Evolutionary conservation across 2,329 filamentous ascomycete species (phyloP).

Genomic region (Amphichorda felina): DNA sequence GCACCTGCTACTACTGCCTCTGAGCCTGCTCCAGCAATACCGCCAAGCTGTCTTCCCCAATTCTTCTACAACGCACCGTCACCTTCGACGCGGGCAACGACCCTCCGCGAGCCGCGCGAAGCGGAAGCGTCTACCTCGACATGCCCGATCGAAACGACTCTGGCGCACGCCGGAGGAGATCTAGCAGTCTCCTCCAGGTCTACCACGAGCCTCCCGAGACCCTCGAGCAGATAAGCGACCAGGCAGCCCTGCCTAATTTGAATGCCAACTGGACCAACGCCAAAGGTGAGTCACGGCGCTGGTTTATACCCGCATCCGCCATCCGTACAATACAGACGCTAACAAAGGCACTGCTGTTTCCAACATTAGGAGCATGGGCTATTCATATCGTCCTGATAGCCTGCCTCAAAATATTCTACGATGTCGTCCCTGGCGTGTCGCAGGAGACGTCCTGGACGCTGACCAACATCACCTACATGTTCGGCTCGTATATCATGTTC

Average conservation of each 20-base stretch:
- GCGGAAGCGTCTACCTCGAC: constrained; percentile 29
- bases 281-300: constrained; percentile 78
- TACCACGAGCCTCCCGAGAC: constrained; percentile 96
- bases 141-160: constrained; percentile 47
- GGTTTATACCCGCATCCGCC: background rate
- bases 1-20: no score
- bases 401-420: constrained; percentile 89
- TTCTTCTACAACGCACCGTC: constrained; percentile 79
- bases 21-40: constrained; percentile 40
- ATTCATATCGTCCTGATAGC: constrained; percentile 93
- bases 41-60: constrained; percentile 91
- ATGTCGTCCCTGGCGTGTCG: constrained; percentile 89
- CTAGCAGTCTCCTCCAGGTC: constrained; percentile 84
- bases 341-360: no score
- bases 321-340: no score
- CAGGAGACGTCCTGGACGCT: constrained; percentile 98
- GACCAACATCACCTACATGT: constrained; percentile 98
- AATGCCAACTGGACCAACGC: constrained; percentile 99
- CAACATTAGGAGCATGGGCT: constrained; percentile 76
- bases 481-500: constrained; percentile 98
- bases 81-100: constrained; percentile 69
- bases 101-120: constrained; percentile 1
- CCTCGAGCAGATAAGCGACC: constrained; percentile 94
- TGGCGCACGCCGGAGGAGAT: constrained; percentile 73
- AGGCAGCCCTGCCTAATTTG: constrained; percentile 85